Evolutionary conservation across 371 early-diverging fungal species (phyloP), one percentile per base, ranked within the genome.

Genomic region (Rhizomucor pusillus): DNA sequence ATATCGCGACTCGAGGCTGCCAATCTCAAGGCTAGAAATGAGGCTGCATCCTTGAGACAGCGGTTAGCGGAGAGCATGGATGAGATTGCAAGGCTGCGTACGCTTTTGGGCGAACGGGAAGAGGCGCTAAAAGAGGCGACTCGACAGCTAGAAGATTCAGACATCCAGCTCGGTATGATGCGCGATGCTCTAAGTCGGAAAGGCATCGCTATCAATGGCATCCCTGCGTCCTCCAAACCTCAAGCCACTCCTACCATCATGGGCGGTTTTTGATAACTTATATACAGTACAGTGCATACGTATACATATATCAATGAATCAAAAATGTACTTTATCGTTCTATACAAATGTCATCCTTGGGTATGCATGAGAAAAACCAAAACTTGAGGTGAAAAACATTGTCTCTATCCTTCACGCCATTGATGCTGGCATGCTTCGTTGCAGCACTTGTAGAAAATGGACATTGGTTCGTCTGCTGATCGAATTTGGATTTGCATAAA

Each of bases 401-500:
- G 29, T 45, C 16, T 43, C 60, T 73, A 77, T 54, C 77, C 77
- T 67, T 90, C 91, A 52, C 84, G 80, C 91, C 91, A 92, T 59
- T 89, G 88, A 63, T 85, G 66, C n/a, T 77, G 75, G 51, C 92
- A 92, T 14, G 74, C 66, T 29, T 74, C 67, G 43, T 82, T 82
- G 54, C 83, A 82, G 59, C 91, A 90, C 64, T 89, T 91, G 80
- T 86, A 95, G 71, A 94, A 94, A 23, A 87, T 90, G 13, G 95
- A 87, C 79, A 86, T 89, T 24, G 98, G 97, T 73, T 97, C 98
- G 80, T 97, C 98, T 22, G 95, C 96, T 12, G 94, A 93, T 51
- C 98, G 89, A 39, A 92, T 94, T 74, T 97, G 95, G 56, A 97
- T 87, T 69, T 91, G 89, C 90, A 91, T 88, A 74, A 87, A 96